phyloP scores from a whole-genome alignment of 768 basidiomycete species.

The Termitomyces sp. region DNA sequence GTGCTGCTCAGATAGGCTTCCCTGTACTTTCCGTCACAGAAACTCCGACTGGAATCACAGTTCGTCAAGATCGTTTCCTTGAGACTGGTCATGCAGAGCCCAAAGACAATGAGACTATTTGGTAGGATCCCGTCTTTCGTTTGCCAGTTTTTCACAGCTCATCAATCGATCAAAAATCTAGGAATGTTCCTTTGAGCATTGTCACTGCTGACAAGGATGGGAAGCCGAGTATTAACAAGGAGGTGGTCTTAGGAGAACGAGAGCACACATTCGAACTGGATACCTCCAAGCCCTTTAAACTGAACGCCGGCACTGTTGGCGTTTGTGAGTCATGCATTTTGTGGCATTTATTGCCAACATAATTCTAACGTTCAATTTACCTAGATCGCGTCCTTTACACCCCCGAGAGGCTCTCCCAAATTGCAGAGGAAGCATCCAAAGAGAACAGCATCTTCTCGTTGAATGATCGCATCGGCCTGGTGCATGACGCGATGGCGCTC shows the following conservation, averaged over 20 bases:
- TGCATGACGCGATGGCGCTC: conserved; percentile 77
- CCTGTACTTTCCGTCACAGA: conserved; percentile 88
- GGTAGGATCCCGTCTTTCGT: conserved; percentile 35
- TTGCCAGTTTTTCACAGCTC: not conserved
- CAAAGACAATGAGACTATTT: conserved; percentile 84
- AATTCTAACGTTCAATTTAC: not conserved
- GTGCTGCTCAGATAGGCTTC: conserved; percentile 52
- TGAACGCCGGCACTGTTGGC: conserved; percentile 85
- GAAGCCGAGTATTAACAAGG: conserved; percentile 51
- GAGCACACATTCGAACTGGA: conserved; percentile 68
- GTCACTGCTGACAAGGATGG: conserved; percentile 57
- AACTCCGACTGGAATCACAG: conserved; percentile 57
- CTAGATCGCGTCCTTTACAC: conserved; percentile 84
- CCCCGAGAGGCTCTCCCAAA: conserved; percentile 67
- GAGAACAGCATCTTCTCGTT: conserved; percentile 51
- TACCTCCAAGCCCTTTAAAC: conserved; percentile 74
- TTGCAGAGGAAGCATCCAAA: conserved; percentile 77
- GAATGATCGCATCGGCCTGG: conserved; percentile 85
- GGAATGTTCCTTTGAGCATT: conserved; percentile 78
- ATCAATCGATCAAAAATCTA: conserved; percentile 19
- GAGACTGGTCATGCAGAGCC: conserved; percentile 74
- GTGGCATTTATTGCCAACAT: not conserved
- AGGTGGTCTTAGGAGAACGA: conserved; percentile 59
- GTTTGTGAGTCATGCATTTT: conserved; percentile 58
- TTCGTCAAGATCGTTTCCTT: conserved; percentile 90